phyloP scores from a whole-genome alignment of 176 grass and related monocot genomes.

The Bonia amplexicaulis region DNA sequence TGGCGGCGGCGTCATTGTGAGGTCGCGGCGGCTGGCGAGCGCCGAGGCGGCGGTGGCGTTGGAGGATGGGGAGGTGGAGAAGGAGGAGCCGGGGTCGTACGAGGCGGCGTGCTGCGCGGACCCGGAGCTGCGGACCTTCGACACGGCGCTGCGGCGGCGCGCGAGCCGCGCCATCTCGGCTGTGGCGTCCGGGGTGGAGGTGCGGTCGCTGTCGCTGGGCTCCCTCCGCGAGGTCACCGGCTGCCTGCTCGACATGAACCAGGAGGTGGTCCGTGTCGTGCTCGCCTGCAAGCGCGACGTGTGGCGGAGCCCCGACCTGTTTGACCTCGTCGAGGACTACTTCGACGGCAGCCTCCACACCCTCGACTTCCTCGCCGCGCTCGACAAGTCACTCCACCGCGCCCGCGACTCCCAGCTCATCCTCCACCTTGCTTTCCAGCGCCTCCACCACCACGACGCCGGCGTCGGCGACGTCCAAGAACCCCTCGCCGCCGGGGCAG shows the following conservation, averaged over 20 bases:
- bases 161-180: conserved; percentile 45
- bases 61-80: neutral
- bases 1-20: neutral
- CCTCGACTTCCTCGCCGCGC: conserved; percentile 53
- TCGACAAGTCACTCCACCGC: conserved; percentile 44
- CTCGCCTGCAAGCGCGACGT: conserved; percentile 50
- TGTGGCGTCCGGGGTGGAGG: conserved; percentile 49
- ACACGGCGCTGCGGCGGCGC: conserved; percentile 45
- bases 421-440: conserved; percentile 51
- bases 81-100: conserved; percentile 40
- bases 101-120: conserved; percentile 50
- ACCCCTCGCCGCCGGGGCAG: neutral
- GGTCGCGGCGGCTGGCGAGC: neutral
- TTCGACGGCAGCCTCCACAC: conserved; percentile 59
- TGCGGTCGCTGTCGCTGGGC: conserved; percentile 43
- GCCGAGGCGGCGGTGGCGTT: neutral
- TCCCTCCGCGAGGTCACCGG: conserved; percentile 52
- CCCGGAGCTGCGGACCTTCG: conserved; percentile 50
- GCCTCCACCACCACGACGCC: conserved; percentile 18
- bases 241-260: conserved; percentile 59
- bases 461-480: neutral
- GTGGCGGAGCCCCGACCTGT: conserved; percentile 48
- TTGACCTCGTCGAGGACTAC: conserved; percentile 53
- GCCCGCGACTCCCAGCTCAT: conserved; percentile 49
- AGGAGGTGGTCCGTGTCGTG: conserved; percentile 52